Conservation (phyloP, 1,139 yeast genomes). For the Saccharomyces hybrid region DNA sequence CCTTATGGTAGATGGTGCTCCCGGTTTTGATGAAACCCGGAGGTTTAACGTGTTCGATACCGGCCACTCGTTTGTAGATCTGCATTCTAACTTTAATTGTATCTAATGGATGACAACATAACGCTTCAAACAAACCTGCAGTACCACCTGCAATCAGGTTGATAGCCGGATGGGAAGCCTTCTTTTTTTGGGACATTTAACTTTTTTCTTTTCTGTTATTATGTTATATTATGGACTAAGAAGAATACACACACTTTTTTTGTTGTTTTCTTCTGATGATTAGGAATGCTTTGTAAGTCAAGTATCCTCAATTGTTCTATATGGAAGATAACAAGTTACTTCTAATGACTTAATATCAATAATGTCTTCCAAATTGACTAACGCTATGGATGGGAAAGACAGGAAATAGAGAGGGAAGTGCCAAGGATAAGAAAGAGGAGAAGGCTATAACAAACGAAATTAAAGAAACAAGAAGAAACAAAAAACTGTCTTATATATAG, state of each 20-base stretch:
- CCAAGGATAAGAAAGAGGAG: no score
- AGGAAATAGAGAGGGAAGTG: no score
- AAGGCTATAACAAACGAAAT: no score
- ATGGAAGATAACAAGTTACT: no score
- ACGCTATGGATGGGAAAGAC: no score
- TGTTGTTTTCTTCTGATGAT: no score
- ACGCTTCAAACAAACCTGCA: slow-evolving; percentile 94
- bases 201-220: not conserved
- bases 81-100: slow-evolving; percentile 98
- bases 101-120: slow-evolving; percentile 91
- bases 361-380: no score
- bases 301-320: no score
- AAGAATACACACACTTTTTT: not conserved
- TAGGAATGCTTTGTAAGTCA: no score
- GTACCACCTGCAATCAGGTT: slow-evolving; percentile 94
- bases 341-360: no score
- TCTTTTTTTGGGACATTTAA: slow-evolving; percentile 23
- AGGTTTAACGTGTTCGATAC: slow-evolving; percentile 37
- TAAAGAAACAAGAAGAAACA: no score
- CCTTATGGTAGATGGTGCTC: slow-evolving; percentile 64
- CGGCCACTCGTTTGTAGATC: slow-evolving; percentile 51
- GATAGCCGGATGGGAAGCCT: slow-evolving; percentile 44
- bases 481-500: no score
- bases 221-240: not conserved
- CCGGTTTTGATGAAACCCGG: slow-evolving; percentile 89